Evolutionary conservation across 164 flowering plant species (phyloP).

Genomic region (Umbellularia californica): DNA sequence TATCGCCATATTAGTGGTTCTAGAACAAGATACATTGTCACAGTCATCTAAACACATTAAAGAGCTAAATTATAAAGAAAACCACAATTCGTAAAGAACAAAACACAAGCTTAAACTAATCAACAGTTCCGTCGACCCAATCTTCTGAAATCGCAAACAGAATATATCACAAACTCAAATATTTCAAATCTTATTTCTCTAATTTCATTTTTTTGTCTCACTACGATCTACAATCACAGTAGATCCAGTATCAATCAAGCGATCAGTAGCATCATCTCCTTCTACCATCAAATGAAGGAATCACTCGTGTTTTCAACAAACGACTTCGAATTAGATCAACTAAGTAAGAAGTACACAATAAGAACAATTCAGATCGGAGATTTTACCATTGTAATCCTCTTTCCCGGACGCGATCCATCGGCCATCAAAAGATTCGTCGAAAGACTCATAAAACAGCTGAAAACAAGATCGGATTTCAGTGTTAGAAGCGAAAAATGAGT

Average conservation of each 20-base stretch:
- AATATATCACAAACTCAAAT: not conserved
- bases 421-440: constrained; percentile 66
- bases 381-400: constrained; percentile 62
- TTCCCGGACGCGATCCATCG: constrained; percentile 76
- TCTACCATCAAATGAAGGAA: too few species aligned
- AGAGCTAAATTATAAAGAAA: too few species aligned
- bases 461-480: not conserved
- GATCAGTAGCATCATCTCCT: not conserved
- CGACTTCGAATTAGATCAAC: not conserved
- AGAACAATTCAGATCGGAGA: constrained; percentile 6
- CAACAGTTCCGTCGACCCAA: not conserved
- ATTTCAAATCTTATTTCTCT: not conserved
- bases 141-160: too few species aligned
- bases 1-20: too few species aligned
- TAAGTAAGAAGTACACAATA: not conserved
- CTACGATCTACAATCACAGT: not conserved
- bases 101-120: not conserved
- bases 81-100: too few species aligned
- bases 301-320: too few species aligned
- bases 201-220: not conserved
- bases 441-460: constrained; percentile 74
- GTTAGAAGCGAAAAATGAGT: not conserved
- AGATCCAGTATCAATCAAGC: not conserved
- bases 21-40: too few species aligned
- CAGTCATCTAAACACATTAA: too few species aligned